Evolutionary conservation across 2,329 filamentous ascomycete species (phyloP).

Genomic region (Penicillium capsulatum): DNA sequence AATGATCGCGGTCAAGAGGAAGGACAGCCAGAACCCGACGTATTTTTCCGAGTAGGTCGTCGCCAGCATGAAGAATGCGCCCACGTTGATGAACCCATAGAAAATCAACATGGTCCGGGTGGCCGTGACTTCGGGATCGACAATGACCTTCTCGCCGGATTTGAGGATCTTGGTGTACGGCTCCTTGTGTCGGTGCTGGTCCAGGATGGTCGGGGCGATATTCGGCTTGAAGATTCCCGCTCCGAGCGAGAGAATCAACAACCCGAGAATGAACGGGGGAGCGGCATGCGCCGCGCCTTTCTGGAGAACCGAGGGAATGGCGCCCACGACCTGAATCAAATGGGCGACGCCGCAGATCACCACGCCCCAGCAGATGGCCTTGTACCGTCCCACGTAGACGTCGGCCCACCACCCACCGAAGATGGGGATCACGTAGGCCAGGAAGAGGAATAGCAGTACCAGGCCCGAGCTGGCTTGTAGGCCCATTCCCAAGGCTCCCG

Average conservation of each 20-base stretch:
- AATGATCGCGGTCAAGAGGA: conserved; percentile 27
- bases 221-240: conserved; percentile 42
- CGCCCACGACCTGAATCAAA: conserved; percentile 33
- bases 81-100: conserved; percentile 33
- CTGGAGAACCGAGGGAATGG: conserved; percentile 42
- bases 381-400: conserved; percentile 24
- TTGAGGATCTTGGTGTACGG: conserved; percentile 43
- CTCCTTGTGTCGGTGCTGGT: conserved; percentile 40
- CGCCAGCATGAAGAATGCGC: conserved; percentile 35
- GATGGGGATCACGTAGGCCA: conserved; percentile 57
- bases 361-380: conserved; percentile 40
- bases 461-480: conserved; percentile 51
- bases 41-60: conserved; percentile 39
- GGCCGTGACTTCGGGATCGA: conserved; percentile 46
- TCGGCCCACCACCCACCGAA: conserved; percentile 34
- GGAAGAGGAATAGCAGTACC: conserved; percentile 48
- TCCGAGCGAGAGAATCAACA: conserved; percentile 39
- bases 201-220: conserved; percentile 43
- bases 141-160: conserved; percentile 45
- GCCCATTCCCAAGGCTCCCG: conserved; percentile 58
- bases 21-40: conserved; percentile 35
- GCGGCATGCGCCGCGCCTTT: conserved; percentile 30
- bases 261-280: conserved; percentile 39
- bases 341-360: conserved; percentile 38
- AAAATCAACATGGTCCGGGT: conserved; percentile 36